Percentiles rank a stretch among this genome's conserved stretches.
These are phyloP conservation scores for Stereocaulon alpinum DNA, from an alignment of 495 filamentous ascomycete genomes.

Conservation along the genomic window DNA sequence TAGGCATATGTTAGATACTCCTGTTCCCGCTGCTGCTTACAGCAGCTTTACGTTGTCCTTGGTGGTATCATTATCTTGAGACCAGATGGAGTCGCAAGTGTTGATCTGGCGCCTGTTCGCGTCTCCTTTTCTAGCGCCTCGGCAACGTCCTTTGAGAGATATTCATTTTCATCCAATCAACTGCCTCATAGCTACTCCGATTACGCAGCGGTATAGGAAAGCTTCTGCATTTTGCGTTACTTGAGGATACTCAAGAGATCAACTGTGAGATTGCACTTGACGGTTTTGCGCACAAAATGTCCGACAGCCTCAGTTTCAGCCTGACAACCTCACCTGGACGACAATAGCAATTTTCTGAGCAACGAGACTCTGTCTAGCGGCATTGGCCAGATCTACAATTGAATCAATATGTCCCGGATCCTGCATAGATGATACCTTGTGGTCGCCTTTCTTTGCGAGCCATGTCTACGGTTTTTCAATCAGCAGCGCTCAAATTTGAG, in stretches of 20 bases:
- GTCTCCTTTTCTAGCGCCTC: neutral
- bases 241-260: too few species aligned
- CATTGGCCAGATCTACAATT: too few species aligned
- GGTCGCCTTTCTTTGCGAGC: neutral
- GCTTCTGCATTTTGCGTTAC: neutral
- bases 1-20: neutral
- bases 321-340: neutral
- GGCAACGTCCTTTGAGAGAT: neutral
- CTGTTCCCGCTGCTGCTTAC: neutral
- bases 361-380: neutral
- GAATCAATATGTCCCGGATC: neutral
- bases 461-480: conserved; percentile 14
- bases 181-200: neutral
- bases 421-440: neutral
- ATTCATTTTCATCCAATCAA: neutral
- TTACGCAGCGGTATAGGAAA: neutral
- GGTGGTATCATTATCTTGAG: neutral
- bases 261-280: neutral
- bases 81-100: too few species aligned
- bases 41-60: neutral
- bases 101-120: neutral
- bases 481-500: conserved; percentile 66
- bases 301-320: neutral
- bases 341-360: too few species aligned
- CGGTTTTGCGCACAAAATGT: neutral